These are phyloP conservation scores for Euphorbia celastroides DNA, from an alignment of 441 rosid genomes.

Conservation along the genomic window DNA sequence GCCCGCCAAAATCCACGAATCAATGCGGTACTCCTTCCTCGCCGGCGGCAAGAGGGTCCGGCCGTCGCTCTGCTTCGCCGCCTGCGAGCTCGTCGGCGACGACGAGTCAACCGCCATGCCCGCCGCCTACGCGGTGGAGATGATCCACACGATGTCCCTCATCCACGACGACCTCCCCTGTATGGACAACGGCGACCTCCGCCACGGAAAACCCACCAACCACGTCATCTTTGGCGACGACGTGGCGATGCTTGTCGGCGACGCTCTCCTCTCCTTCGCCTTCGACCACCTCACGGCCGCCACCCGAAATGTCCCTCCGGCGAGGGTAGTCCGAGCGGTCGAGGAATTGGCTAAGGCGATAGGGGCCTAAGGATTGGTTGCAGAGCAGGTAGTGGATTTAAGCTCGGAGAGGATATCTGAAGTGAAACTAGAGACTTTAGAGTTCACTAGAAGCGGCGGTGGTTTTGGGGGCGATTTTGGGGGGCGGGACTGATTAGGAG, in stretches of 20 bases:
- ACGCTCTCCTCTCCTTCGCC: slow-evolving; percentile 69
- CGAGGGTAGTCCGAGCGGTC: slow-evolving; percentile 27
- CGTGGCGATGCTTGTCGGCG: slow-evolving; percentile 82
- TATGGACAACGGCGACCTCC: slow-evolving; percentile 89
- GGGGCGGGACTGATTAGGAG: slow-evolving; percentile 70
- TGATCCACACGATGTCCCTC: slow-evolving; percentile 86
- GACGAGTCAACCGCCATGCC: slow-evolving; percentile 62
- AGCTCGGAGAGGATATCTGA: slow-evolving; percentile 49
- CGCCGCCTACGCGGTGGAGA: slow-evolving; percentile 77
- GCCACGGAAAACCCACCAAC: slow-evolving; percentile 82
- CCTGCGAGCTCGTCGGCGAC: slow-evolving; percentile 76
- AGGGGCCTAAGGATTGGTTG: slow-evolving; percentile 71
- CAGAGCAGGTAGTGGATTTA: slow-evolving; percentile 84
- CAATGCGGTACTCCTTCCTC: slow-evolving; percentile 85
- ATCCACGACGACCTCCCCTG: slow-evolving; percentile 86
- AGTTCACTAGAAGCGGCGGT: slow-evolving; percentile 76
- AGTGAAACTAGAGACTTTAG: slow-evolving; percentile 62
- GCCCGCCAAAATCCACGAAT: slow-evolving; percentile 67
- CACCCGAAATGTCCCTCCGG: slow-evolving; percentile 43
- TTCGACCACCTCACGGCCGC: slow-evolving; percentile 69
- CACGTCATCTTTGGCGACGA: slow-evolving; percentile 78
- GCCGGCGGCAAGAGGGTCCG: slow-evolving; percentile 83
- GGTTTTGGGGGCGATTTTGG: slow-evolving; percentile 73
- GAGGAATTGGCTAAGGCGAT: slow-evolving; percentile 39
- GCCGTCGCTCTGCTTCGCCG: slow-evolving; percentile 69